Conservation (phyloP, 1,139 yeast genomes). For the Candida glucosophila region DNA sequence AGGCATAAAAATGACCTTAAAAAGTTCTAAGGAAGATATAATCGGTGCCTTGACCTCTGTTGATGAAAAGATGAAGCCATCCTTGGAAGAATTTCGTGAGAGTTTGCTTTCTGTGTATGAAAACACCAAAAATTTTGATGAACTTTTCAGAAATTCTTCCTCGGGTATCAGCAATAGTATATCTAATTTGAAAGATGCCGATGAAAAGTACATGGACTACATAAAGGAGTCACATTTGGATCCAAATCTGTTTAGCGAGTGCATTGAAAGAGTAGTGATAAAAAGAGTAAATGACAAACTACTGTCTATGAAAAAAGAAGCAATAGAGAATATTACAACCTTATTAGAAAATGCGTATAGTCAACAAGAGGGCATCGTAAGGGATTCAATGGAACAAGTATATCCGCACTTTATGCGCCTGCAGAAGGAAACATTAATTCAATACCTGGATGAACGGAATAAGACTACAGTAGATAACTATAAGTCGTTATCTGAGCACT, state of each 20-base stretch:
- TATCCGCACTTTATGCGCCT: constrained; percentile 5
- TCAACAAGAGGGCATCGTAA: constrained; percentile 6
- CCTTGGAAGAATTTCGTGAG: constrained; percentile 3
- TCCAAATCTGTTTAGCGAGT: constrained; percentile 1
- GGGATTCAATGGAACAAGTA: constrained; percentile 5
- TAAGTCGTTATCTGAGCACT: constrained; percentile 3
- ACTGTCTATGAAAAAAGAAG: constrained; percentile 3
- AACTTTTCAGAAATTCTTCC: constrained; percentile 1
- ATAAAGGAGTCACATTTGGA: constrained; percentile 8
- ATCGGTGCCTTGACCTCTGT: constrained; percentile 2
- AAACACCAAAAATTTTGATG: constrained; percentile 1
- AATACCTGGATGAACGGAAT: constrained; percentile 8
- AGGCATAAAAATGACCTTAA: constrained; percentile 2
- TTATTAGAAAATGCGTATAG: constrained; percentile 4
- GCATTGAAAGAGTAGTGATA: constrained; percentile 4
- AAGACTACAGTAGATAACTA: constrained; percentile 4
- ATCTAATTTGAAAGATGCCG: constrained; percentile 7
- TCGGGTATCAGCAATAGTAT: constrained; percentile 5
- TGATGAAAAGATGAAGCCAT: constrained; percentile 3
- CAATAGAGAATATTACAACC: constrained; percentile 5
- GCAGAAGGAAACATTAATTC: constrained; percentile 4
- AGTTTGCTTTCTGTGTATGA: constrained; percentile 3
- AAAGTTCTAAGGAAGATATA: constrained; percentile 2
- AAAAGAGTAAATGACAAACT: constrained; percentile 5
- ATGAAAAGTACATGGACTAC: constrained; percentile 10